Evolutionary conservation across 495 filamentous ascomycete species (phyloP), one percentile per base, ranked within the genome.

Genomic region (Penicillium goetzii): DNA sequence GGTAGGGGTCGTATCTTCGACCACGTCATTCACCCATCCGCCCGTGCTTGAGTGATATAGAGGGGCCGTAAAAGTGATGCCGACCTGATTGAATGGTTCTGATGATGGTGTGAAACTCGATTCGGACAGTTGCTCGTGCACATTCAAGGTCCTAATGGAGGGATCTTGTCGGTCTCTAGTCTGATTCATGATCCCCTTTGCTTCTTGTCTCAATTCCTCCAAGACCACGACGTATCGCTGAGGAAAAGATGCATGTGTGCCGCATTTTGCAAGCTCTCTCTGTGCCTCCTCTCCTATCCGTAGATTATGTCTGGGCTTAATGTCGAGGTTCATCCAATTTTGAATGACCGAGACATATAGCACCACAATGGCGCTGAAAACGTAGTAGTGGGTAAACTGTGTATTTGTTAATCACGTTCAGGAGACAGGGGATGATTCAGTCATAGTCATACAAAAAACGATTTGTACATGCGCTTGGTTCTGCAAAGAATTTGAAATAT

Each of bases 1-100:
- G n/a, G 54, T 32, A 0, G 63, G 61, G 32, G 61, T 65, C 34
- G 17, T 54, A 41, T 71, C 62, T 10, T 73, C 59, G 19, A 36
- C 30, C 4, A 64, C 26, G 2, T 59, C 61, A 2, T 52, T 55
- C 14, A 62, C 56, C 54, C 50, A 78, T 4, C 9, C 69, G 59
- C 51, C 66, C 28, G 55, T 49, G 9, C 52, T 49, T 21, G 28
- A 36, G 12, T 59, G 63, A 40, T 40, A 40, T 15, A 40, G 14
- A 15, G 36, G 36, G 3, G 36, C 36, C 36, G 15, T 40, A 17
- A 17, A 40, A 15, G 36, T 17, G 36, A 14, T 6, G 14, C 36
- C 15, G 14, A 17, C 36, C 36, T 40, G 14, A 17, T 40, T 40
- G 36, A 40, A 17, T 17, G 36, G 36, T 5, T 40, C 36, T 17